phyloP scores from a whole-genome alignment of 2,329 filamentous ascomycete species.

The Cordyceps tenuipes region DNA sequence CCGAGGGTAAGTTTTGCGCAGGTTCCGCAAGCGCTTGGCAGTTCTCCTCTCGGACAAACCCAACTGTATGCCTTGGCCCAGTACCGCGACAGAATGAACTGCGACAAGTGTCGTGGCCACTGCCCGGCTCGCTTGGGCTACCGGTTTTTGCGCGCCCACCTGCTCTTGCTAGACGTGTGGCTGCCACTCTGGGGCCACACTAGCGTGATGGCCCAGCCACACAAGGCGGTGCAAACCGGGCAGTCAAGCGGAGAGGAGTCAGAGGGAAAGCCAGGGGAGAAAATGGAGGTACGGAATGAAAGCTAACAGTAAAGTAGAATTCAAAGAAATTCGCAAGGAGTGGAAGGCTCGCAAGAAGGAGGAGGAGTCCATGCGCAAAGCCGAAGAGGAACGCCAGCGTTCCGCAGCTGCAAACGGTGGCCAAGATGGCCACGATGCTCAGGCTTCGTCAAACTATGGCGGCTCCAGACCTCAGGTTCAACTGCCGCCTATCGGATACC shows the following conservation, averaged over 20 bases:
- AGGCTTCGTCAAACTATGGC: constrained; percentile 38
- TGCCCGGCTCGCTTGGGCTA: background rate
- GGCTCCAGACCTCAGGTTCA: constrained; percentile 44
- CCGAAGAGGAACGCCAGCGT: constrained; percentile 75
- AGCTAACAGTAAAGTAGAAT: constrained; percentile 45
- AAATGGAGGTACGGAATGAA: background rate
- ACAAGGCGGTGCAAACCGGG: background rate
- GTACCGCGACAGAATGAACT: background rate
- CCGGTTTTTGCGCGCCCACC: background rate
- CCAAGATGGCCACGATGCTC: constrained; percentile 14
- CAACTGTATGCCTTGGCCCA: background rate
- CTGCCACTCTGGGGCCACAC: constrained; percentile 4
- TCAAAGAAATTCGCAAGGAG: constrained; percentile 98
- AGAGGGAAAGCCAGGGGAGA: background rate
- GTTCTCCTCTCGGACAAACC: background rate
- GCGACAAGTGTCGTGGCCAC: constrained; percentile 1
- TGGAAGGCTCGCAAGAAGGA: constrained; percentile 99
- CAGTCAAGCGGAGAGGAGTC: background rate
- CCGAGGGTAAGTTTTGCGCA: constrained; percentile 71
- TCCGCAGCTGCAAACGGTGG: constrained; percentile 18
- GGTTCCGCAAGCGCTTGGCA: background rate
- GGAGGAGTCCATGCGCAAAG: constrained; percentile 82
- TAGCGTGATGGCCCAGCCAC: constrained; percentile 17
- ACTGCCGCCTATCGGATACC: constrained; percentile 62
- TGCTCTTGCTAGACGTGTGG: background rate